A percentile compares a stretch with the other conserved stretches of the same genome.
Conservation (phyloP, 495 filamentous ascomycete species). For the Penicillium subrubescens region DNA sequence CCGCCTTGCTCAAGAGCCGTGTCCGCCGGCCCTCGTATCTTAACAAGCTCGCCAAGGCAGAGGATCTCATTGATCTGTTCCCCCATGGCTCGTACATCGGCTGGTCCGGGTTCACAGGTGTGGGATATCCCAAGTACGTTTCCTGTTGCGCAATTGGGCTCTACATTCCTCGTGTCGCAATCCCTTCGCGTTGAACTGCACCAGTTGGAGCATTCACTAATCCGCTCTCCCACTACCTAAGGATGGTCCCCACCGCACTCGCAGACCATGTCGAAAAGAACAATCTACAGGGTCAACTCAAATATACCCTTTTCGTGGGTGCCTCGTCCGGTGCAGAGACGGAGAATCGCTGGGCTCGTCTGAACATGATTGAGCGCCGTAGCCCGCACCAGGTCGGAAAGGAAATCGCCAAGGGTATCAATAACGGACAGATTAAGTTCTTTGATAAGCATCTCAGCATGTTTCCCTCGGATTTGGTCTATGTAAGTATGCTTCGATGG, state of each 20-base stretch:
- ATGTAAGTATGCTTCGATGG: conserved; percentile 50
- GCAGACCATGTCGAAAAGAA: conserved; percentile 92
- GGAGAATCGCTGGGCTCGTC: conserved; percentile 82
- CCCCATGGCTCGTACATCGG: conserved; percentile 83
- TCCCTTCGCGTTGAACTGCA: not conserved
- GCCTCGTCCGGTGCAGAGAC: conserved; percentile 89
- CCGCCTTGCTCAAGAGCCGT: conserved; percentile 74
- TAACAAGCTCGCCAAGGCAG: conserved; percentile 74
- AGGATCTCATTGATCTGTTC: conserved; percentile 79
- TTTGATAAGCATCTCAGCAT: conserved; percentile 92
- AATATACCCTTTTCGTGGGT: conserved; percentile 86
- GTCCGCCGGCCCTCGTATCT: conserved; percentile 75
- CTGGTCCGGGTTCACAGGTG: conserved; percentile 90
- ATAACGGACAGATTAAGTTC: conserved; percentile 85
- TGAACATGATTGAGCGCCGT: conserved; percentile 89
- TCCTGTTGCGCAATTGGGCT: conserved; percentile 8
- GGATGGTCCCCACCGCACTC: conserved; percentile 80
- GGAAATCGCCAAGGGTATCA: conserved; percentile 88
- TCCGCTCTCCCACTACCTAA: conserved; percentile 26
- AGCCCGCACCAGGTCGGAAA: conserved; percentile 91
- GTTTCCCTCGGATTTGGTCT: conserved; percentile 88
- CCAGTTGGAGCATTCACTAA: not conserved
- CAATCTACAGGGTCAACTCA: conserved; percentile 77
- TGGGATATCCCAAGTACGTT: conserved; percentile 84
- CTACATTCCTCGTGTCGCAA: not conserved